These are phyloP conservation scores for Fraxinus anomala DNA, from an alignment of 257 asterid genomes.

Conservation along the genomic window DNA sequence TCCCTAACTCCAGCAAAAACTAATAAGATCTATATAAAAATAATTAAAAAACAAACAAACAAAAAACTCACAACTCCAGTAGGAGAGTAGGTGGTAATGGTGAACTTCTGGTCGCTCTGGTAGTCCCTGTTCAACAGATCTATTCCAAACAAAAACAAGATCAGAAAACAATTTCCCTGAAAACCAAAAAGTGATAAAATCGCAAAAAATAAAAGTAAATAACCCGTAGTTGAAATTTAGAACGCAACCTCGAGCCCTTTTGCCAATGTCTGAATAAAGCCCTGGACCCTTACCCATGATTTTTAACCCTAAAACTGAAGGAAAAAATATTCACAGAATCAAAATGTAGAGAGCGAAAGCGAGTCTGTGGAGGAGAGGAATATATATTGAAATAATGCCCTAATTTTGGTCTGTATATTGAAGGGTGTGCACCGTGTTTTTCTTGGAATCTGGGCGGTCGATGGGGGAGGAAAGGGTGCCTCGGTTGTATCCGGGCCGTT, in stretches of 20 bases:
- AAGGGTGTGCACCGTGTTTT: conserved; percentile 31
- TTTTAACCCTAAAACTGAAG: conserved; percentile 23
- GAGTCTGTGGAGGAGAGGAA: not conserved
- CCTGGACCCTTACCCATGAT: conserved; percentile 95
- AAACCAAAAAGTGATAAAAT: not conserved
- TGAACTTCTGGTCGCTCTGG: conserved; percentile 84
- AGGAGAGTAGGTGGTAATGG: conserved; percentile 76
- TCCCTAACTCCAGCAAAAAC: conserved; percentile 16
- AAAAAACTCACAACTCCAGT: conserved; percentile 78
- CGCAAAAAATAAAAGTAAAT: not conserved
- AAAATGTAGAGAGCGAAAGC: conserved; percentile 9
- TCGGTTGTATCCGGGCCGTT: conserved; percentile 41
- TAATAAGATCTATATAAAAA: conserved; percentile 25
- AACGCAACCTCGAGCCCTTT: conserved; percentile 66
- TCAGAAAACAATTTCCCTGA: conserved; percentile 3
- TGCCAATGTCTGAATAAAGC: conserved; percentile 85
- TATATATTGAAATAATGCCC: conserved; percentile 44
- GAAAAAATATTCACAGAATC: conserved; percentile 15
- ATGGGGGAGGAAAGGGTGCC: conserved; percentile 10
- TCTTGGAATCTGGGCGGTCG: conserved; percentile 33
- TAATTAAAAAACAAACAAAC: not conserved
- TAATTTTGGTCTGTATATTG: conserved; percentile 33
- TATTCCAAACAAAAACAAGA: conserved; percentile 23
- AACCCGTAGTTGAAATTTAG: conserved; percentile 1
- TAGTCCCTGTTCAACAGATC: conserved; percentile 84